Percentiles rank a stretch among this genome's conserved stretches.
These are phyloP conservation scores for Kalmanozyma brasiliensis DNA, from an alignment of 1,284 basidiomycete genomes.

Conservation along the genomic window DNA sequence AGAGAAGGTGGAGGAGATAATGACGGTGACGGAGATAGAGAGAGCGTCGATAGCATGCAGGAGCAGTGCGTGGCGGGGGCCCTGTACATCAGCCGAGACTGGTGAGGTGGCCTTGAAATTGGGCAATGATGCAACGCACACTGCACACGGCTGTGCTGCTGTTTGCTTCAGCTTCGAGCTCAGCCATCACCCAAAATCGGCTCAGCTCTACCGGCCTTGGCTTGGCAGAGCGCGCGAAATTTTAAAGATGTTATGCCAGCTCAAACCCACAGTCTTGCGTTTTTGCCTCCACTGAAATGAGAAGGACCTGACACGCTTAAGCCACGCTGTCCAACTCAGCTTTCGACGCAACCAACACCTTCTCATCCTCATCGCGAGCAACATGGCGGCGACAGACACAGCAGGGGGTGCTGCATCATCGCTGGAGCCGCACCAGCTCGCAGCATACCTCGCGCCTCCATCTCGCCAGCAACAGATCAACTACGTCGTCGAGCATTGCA, in stretches of 20 bases:
- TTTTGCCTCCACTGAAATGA: too few relatives aligned
- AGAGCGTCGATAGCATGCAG: not conserved
- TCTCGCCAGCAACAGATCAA: constrained; percentile 13
- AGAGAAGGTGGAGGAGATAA: not conserved
- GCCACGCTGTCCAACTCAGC: not conserved
- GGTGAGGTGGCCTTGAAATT: not conserved
- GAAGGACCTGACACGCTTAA: constrained; percentile 1
- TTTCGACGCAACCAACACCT: not conserved
- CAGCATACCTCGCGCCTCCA: constrained; percentile 22
- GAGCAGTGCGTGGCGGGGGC: not conserved
- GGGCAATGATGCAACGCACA: not conserved
- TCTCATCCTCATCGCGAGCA: not conserved
- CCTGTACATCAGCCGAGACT: too few relatives aligned
- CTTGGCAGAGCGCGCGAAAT: too few relatives aligned
- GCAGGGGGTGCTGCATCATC: not conserved
- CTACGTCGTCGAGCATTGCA: constrained; percentile 42
- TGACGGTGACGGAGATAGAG: not conserved
- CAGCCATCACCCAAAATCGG: too few relatives aligned
- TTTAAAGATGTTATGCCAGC: too few relatives aligned
- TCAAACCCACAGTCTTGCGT: too few relatives aligned
- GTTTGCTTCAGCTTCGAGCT: too few relatives aligned
- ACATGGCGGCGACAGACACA: constrained; percentile 10
- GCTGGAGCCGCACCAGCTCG: constrained; percentile 35
- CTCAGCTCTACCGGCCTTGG: too few relatives aligned
- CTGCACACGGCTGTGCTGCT: not conserved